Base-by-base conservation (phyloP, 495 filamentous ascomycete genomes). In the Aspergillus panamensis region DNA sequence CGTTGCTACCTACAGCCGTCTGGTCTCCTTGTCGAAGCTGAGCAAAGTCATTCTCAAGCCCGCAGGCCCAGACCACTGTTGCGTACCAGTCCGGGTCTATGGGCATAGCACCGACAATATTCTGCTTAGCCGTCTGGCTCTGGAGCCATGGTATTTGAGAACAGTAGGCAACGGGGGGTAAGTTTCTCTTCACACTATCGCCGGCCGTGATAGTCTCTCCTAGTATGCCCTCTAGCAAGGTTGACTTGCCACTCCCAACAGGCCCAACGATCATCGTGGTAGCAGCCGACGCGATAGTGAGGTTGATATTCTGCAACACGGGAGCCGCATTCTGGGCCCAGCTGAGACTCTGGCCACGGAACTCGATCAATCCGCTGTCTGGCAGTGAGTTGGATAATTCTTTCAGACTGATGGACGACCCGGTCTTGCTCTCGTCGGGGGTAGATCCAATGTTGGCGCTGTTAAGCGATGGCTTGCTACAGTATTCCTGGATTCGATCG, bases 1-100 rank as follows among this genome's bases (percentile, higher is more conserved):
- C 91, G 19, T 87, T 79, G 63, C 91, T 89, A 14, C 90, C 91
- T 59, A 93, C 89, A 65, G 89, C 83, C 0, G 89, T 92, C 51
- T 75, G 62, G 61, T 94, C 91, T 8, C 87, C 82, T 58, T 84
- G 77, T 0, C 87, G 45, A 14, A 62, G 48, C 3, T 33, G 50
- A 8, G 47, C 31, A 9, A 77, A 37, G 60, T 75, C 71, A 0
- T 50, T 19, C 19, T 63, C 52, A 0, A 77, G 53, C 6, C 62
- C 65, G 52, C 71, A 75, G 3, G 67, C 63, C n/a, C 60, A 25
- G 6, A 74, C 45, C 13, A 72, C 66, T 1, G 51, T 70, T 8
- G 51, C 42, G 47, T 74, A 75, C 73, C 70, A 76, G 5, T 57
- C 53, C 1, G 39, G n/a, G 42, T 75, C 68, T 37, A 62, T 58